Base-by-base conservation (phyloP, 2,329 filamentous ascomycete genomes). In the Cladobotryum mycophilum region DNA sequence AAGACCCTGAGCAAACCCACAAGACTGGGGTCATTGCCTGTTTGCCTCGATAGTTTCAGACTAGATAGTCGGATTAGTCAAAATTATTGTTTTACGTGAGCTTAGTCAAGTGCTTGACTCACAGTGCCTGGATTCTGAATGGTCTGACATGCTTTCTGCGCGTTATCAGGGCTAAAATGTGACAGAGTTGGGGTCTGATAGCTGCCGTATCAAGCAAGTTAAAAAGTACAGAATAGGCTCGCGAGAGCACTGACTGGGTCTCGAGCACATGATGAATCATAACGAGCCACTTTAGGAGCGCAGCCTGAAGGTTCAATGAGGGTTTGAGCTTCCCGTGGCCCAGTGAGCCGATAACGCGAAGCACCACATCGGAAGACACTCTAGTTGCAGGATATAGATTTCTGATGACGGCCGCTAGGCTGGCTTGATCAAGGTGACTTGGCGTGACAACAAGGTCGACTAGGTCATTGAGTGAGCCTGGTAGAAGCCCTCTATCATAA, bases 61-160 rank as follows among this genome's bases (percentile, higher is more conserved):
- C 81, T 85, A 9, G 30, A 37, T 37, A 18, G 14, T 25, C 11
- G 14, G 4, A 42, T 53, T 18, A 53, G 43, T 40, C 25, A 11
- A 8, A 6, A 30, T 8, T 8, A 8, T 30, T 30, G 9, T 30
- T 30, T 8, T 30, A 6, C 25, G 25, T 13, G n/a, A n/a, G 14
- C 25, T 30, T 30, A n/a, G 9, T 20, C 20, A 25, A 42, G 41
- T 22, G 17, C 17, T 20, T 18, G 11, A 45, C 52, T 48, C 48
- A 85, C 81, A 95, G 71, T 41, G 82, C 74, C 62, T 95, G 88
- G 52, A 95, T 91, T 52, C 89, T 79, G 63, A 89, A 91, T 2
- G 88, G 88, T 56, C 85, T 84, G 41, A 95, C 89, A 68, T 95
- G 89, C 62, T 84, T 89, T 50, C 89, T 82, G 50, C 88, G 76